phyloP scores from a whole-genome alignment of 176 grass and related monocot genomes.

The Oryza nivara region DNA sequence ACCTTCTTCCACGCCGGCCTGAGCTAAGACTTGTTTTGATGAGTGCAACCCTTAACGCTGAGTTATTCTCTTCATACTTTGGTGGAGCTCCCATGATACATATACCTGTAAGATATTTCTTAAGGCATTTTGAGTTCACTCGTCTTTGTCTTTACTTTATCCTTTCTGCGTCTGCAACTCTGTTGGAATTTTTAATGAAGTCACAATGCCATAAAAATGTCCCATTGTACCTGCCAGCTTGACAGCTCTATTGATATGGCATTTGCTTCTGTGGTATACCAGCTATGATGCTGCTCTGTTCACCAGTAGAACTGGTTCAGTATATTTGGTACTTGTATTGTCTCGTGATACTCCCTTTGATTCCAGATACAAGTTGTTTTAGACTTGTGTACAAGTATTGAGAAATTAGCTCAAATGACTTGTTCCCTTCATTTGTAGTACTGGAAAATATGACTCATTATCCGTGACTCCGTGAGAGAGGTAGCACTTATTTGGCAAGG shows the following conservation, averaged over 20 bases:
- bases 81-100: slow-evolving; percentile 92
- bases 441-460: not conserved
- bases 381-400: not conserved
- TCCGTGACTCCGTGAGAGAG: not conserved
- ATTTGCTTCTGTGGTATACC: slow-evolving; percentile 4
- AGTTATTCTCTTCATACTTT: slow-evolving; percentile 98
- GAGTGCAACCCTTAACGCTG: slow-evolving; percentile 98
- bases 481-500: not conserved
- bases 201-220: not conserved
- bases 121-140: slow-evolving; percentile 12
- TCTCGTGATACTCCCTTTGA: not conserved
- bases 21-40: slow-evolving; percentile 95
- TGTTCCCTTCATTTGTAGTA: not conserved
- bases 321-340: not conserved
- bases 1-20: slow-evolving; percentile 80
- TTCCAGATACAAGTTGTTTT: not conserved
- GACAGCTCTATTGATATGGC: not conserved
- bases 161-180: not conserved
- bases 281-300: not conserved
- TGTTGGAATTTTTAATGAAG: slow-evolving; percentile 7
- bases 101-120: slow-evolving; percentile 77
- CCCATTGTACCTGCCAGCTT: not conserved
- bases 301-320: not conserved
- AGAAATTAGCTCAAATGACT: not conserved
- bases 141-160: not conserved